Conservation (phyloP, 2,329 filamentous ascomycete genomes). For the Ceratocystiopsis sp. region DNA sequence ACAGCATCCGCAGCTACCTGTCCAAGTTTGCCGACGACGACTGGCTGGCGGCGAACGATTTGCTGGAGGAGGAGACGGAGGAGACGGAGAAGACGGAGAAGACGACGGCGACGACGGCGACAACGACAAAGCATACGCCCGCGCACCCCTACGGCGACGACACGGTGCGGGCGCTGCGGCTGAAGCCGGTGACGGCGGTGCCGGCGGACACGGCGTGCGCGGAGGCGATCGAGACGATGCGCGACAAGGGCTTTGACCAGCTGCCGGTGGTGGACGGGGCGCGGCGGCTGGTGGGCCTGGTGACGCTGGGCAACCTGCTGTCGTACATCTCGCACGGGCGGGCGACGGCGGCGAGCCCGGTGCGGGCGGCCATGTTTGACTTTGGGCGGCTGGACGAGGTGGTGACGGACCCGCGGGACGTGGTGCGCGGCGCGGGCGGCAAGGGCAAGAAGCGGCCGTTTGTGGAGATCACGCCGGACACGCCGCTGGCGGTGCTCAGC, state of each 20-base stretch:
- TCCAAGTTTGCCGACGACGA: slow-evolving; percentile 98
- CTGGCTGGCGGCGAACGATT: slow-evolving; percentile 93
- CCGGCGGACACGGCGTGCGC: slow-evolving; percentile 53
- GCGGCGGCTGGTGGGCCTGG: slow-evolving; percentile 67
- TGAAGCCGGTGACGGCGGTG: slow-evolving; percentile 89
- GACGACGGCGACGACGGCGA: slow-evolving; percentile 30
- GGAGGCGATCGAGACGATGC: slow-evolving; percentile 93
- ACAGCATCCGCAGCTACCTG: slow-evolving; percentile 93
- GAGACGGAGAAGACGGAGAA: slow-evolving; percentile 11
- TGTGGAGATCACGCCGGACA: slow-evolving; percentile 87
- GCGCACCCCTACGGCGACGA: slow-evolving; percentile 63
- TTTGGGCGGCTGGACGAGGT: slow-evolving; percentile 79
- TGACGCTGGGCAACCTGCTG: slow-evolving; percentile 88
- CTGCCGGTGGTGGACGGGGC: slow-evolving; percentile 61
- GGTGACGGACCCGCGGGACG: slow-evolving; percentile 66
- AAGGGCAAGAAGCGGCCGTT: slow-evolving; percentile 46
- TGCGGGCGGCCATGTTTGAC: slow-evolving; percentile 91
- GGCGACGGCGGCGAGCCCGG: slow-evolving; percentile 53
- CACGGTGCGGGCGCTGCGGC: slow-evolving; percentile 64
- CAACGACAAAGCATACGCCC: slow-evolving; percentile 22
- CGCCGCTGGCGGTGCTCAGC: slow-evolving; percentile 65
- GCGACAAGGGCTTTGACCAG: slow-evolving; percentile 95
- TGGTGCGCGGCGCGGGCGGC: slow-evolving; percentile 19
- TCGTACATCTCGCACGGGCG: slow-evolving; percentile 77
- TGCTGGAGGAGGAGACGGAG: slow-evolving; percentile 43